These are phyloP conservation scores for Phytophthora sojae DNA, from an alignment of 352 stramenopile species.

Conservation along the genomic window DNA sequence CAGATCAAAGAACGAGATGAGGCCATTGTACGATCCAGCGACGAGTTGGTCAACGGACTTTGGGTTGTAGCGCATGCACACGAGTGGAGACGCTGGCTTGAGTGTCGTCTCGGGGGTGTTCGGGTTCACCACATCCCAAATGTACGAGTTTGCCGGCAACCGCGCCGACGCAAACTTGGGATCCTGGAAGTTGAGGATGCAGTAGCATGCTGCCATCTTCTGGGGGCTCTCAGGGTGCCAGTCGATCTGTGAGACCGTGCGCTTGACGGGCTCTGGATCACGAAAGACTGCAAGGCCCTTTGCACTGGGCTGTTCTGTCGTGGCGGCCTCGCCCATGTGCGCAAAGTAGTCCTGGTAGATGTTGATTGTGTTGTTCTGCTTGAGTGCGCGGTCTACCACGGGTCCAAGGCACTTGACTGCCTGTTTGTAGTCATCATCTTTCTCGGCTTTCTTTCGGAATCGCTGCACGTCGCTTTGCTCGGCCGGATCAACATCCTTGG, in stretches of 20 bases:
- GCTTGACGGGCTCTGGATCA: slow-evolving; percentile 94
- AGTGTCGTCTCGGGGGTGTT: slow-evolving; percentile 96
- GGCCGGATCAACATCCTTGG: slow-evolving; percentile 97
- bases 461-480: slow-evolving; percentile 96
- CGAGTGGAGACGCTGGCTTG: slow-evolving; percentile 88
- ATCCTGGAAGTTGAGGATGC: slow-evolving; percentile 96
- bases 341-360: slow-evolving; percentile 98
- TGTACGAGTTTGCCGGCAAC: slow-evolving; percentile 91
- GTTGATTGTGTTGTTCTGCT: slow-evolving; percentile 99
- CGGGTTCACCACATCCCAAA: slow-evolving; percentile 98
- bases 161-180: slow-evolving; percentile 88
- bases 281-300: slow-evolving; percentile 98
- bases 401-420: slow-evolving; percentile 94
- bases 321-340: slow-evolving; percentile 91
- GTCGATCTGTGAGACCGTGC: slow-evolving; percentile 96
- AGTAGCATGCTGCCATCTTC: slow-evolving; percentile 98
- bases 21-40: slow-evolving; percentile 96
- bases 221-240: slow-evolving; percentile 97
- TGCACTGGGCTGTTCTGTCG: slow-evolving; percentile 94
- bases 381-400: slow-evolving; percentile 93
- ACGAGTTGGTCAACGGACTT: slow-evolving; percentile 97
- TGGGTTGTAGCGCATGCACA: slow-evolving; percentile 96
- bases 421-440: slow-evolving; percentile 97
- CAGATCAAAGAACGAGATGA: slow-evolving; percentile 97
- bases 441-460: slow-evolving; percentile 98